These are phyloP conservation scores for Rhodotorula sp. DNA, from an alignment of 1,284 basidiomycete genomes.

Conservation along the genomic window DNA sequence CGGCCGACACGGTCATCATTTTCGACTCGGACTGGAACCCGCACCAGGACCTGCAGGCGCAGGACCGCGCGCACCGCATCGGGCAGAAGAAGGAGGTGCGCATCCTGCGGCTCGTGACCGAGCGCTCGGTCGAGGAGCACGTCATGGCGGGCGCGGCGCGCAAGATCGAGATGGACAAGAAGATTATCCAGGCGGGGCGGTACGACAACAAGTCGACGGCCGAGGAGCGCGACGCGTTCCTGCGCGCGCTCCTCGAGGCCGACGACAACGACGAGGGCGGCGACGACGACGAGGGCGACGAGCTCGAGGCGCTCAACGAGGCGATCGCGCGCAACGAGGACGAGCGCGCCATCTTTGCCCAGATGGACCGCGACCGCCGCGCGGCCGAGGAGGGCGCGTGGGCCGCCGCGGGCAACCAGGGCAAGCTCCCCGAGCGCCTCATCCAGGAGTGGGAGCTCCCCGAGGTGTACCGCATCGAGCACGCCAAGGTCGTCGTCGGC, in stretches of 20 bases:
- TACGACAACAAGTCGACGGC: conserved; percentile 99
- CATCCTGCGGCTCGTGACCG: conserved; percentile 94
- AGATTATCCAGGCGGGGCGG: conserved; percentile 92
- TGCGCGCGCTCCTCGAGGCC: conserved; percentile 67
- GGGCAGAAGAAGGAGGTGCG: conserved; percentile 98
- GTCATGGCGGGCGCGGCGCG: conserved; percentile 75
- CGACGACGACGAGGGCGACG: conserved; percentile 91
- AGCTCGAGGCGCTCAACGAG: conserved; percentile 89
- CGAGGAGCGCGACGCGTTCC: conserved; percentile 93
- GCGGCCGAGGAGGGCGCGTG: conserved; percentile 69
- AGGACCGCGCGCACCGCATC: conserved; percentile 69
- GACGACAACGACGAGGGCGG: conserved; percentile 75
- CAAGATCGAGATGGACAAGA: conserved; percentile 99
- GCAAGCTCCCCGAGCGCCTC: conserved; percentile 64
- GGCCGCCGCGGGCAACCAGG: conserved; percentile 67
- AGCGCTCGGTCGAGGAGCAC: conserved; percentile 97
- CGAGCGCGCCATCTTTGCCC: conserved; percentile 74
- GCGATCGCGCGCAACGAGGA: conserved; percentile 83
- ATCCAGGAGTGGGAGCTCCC: conserved; percentile 90
- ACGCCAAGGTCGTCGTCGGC: conserved; percentile 59
- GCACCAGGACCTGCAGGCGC: conserved; percentile 83
- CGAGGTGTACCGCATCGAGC: conserved; percentile 82
- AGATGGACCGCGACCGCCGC: conserved; percentile 82
- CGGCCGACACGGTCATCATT: conserved; percentile 98
- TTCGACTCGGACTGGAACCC: conserved; percentile 75